Base-by-base conservation (phyloP, 257 asterid species). In the Scutellaria minor region DNA sequence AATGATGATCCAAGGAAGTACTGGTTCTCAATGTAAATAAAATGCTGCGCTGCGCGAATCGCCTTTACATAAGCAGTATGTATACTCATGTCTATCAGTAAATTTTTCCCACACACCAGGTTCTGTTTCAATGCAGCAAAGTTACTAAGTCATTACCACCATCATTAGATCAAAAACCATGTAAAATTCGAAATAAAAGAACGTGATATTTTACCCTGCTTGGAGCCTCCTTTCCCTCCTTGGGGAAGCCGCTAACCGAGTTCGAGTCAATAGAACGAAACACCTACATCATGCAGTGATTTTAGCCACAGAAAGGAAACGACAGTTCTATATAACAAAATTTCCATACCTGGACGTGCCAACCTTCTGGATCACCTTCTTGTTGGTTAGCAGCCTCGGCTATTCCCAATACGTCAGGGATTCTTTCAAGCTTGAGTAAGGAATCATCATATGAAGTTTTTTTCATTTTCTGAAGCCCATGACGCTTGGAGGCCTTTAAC, bases 21-120 rank as follows among this genome's bases (percentile, higher is more conserved):
- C 85, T 92, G 96, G 70, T 88, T 92, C 85, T 92, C 98, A 11
- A 92, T 89, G 75, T 92, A 92, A 71, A 92, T 92, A 78, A 89
- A 92, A 83, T 92, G 94, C 66, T 90, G 98, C 46, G 96, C 96
- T 7, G 94, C 85, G n/a, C 98, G 96, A 51, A 92, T 92, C 7
- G 96, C 96, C 81, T 88, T 90, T 37, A 92, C 92, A 22, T 92
- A 92, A 44, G 98, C 98, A 14, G 96, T 84, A 54, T 92, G 98
- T 90, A 92, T 92, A 64, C 98, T 92, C 98, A 85, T 88, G 82
- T 92, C 98, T 68, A 92, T 92, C 55, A 92, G 87, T 64, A 92
- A 78, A 81, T 92, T 90, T 82, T 92, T 92, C 47, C 96, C 98
- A 58, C 98, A 92, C 51, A 92, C 85, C 68, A 92, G 84, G 72